phyloP scores from a whole-genome alignment of 2,329 filamentous ascomycete genomes.

The Ophiognomonia clavigignenti-juglandacearum region DNA sequence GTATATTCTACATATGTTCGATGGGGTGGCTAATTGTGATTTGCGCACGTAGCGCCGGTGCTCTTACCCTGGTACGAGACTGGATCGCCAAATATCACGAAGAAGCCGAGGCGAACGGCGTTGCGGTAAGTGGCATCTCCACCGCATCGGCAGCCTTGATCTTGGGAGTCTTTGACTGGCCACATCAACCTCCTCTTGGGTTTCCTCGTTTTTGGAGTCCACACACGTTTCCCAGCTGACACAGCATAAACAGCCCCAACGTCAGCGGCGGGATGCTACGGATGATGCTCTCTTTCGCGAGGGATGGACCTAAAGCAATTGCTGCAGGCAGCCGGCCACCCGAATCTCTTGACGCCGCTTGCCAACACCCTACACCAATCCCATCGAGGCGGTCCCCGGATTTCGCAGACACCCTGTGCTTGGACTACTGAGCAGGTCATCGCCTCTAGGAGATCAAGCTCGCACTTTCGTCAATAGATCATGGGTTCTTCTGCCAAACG shows the following conservation, averaged over 20 bases:
- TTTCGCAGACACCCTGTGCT: constrained; percentile 10
- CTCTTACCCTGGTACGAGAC: constrained; percentile 3
- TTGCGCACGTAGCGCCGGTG: not conserved
- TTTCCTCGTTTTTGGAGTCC: not conserved
- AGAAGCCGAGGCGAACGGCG: not conserved
- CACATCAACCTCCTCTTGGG: constrained; percentile 2
- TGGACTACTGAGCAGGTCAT: constrained; percentile 10
- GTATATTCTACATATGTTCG: no score
- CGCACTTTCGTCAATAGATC: constrained; percentile 14
- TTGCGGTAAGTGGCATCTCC: not conserved
- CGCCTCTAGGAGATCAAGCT: constrained; percentile 12
- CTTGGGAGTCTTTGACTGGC: constrained; percentile 1
- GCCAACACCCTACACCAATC: not conserved
- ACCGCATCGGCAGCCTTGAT: not conserved
- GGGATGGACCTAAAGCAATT: constrained; percentile 5
- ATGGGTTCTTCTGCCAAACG: constrained; percentile 11
- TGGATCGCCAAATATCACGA: constrained; percentile 2
- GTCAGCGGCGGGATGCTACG: constrained; percentile 4
- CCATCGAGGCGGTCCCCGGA: constrained; percentile 5
- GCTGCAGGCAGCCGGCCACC: constrained; percentile 3
- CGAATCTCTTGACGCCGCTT: not conserved
- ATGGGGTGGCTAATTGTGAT: no score
- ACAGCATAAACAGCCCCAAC: not conserved
- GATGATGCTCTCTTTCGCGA: constrained; percentile 3
- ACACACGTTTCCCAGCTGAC: not conserved